Evolutionary conservation across 768 basidiomycete species (phyloP), one percentile per base, ranked within the genome.

Genomic region (Tremella mesenterica): DNA sequence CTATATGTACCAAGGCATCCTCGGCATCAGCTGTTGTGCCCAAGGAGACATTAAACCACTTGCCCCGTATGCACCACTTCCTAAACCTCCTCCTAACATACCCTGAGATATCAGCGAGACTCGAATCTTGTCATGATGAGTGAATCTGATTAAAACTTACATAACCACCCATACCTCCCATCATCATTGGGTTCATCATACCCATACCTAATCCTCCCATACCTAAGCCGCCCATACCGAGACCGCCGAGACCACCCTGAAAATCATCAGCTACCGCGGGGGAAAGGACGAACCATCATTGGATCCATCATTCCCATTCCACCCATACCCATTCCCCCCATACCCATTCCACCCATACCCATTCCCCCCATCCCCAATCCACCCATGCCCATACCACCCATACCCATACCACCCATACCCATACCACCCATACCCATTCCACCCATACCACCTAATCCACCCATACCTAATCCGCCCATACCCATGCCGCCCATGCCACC

Each of bases 121-220:
- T 20, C 20, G 23, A 31, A 20, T 16, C 7, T 20, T 45, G 21
- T 31, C 7, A 41, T n/a, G 30, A 13, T 7, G 21, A n/a, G 21
- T 41, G 9, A 20, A 31, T 26, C n/a, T n/a, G 29, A 49, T 18
- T 14, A 36, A 36, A 18, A n/a, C 46, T 48, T n/a, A 18, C 56
- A 58, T 59, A 60, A 12, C 53, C 58, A 28, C 57, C 58, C 57
- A 61, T 53, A 6, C 66, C 73, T 33, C 57, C 56, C 64, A 56
- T 50, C 3, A 76, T 77, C 79, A 82, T 80, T 0, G 79, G 77
- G 16, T 70, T 80, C 38, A 77, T 76, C 68, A 73, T 65, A 10
- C 59, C 64, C 73, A 79, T 76, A 20, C 77, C 79, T 52, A 66
- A 59, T 14, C 68, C 68, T 14, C 58, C 60, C 66, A 66, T 68